Percentiles rank a stretch among this genome's conserved stretches.
Conservation (phyloP, 2,329 filamentous ascomycete genomes). For the Arthroderma sp. region DNA sequence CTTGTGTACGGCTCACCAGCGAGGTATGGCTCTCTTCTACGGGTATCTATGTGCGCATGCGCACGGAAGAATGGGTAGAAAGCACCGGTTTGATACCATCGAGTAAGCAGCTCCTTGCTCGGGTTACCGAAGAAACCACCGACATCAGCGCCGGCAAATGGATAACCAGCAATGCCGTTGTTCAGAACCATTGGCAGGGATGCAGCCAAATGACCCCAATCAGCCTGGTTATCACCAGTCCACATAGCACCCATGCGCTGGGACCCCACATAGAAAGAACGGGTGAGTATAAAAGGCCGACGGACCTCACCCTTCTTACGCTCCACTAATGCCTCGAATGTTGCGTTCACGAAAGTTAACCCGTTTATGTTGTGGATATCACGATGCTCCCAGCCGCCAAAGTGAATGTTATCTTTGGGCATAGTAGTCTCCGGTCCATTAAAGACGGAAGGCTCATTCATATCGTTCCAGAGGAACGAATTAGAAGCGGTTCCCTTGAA, state of each 20-base stretch:
- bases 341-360: constrained; percentile 89
- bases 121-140: constrained; percentile 98
- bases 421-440: constrained; percentile 97
- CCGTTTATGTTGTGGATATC: constrained; percentile 95
- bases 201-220: constrained; percentile 79
- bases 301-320: constrained; percentile 75
- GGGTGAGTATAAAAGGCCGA: constrained; percentile 83
- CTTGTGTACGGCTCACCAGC: constrained; percentile 68
- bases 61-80: constrained; percentile 98
- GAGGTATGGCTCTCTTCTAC: constrained; percentile 85
- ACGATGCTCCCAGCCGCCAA: constrained; percentile 87
- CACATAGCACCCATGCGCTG: constrained; percentile 92
- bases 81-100: constrained; percentile 93
- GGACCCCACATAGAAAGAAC: constrained; percentile 81
- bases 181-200: constrained; percentile 88
- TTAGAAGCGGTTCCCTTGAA: constrained; percentile 82
- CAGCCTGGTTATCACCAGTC: constrained; percentile 95
- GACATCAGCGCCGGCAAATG: constrained; percentile 89
- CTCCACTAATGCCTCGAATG: constrained; percentile 67
- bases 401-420: constrained; percentile 94
- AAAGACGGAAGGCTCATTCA: constrained; percentile 99
- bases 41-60: constrained; percentile 92
- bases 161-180: constrained; percentile 84
- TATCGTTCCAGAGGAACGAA: constrained; percentile 96
- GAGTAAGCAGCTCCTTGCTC: constrained; percentile 73